phyloP scores from a whole-genome alignment of 2,329 filamentous ascomycete species.

The Beauveria australis region DNA sequence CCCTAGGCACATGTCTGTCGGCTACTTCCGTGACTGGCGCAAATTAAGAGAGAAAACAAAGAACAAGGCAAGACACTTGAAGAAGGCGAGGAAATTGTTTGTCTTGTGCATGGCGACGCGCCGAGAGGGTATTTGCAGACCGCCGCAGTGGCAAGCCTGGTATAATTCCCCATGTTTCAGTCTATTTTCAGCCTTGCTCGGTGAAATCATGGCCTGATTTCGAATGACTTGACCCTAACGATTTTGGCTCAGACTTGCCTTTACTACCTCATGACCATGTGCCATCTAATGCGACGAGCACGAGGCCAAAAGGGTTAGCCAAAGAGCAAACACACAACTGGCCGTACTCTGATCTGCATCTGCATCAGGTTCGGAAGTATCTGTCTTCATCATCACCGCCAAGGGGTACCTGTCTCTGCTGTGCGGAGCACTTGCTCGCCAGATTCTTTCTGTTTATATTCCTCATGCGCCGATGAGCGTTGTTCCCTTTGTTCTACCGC shows the following conservation, averaged over 20 bases:
- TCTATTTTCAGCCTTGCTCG: background rate
- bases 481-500: conserved; percentile 60
- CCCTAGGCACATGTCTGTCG: background rate
- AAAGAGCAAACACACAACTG: conserved; percentile 40
- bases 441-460: background rate
- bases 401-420: conserved; percentile 4
- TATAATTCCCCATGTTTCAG: background rate
- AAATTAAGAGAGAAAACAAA: background rate
- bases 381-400: conserved; percentile 61
- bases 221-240: background rate
- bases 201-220: background rate
- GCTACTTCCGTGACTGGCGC: background rate
- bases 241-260: conserved; percentile 57
- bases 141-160: too few species aligned
- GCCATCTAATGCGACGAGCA: conserved; percentile 19
- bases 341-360: conserved; percentile 1
- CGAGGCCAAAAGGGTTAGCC: conserved; percentile 36
- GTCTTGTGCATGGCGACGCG: background rate
- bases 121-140: too few species aligned
- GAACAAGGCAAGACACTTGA: background rate
- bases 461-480: conserved; percentile 35
- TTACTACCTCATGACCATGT: conserved; percentile 43
- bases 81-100: background rate
- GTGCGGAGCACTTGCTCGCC: background rate
- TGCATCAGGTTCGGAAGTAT: conserved; percentile 59